These are phyloP conservation scores for Telopea speciosissima DNA, from an alignment of 177 flowering plant species.

Conservation along the genomic window DNA sequence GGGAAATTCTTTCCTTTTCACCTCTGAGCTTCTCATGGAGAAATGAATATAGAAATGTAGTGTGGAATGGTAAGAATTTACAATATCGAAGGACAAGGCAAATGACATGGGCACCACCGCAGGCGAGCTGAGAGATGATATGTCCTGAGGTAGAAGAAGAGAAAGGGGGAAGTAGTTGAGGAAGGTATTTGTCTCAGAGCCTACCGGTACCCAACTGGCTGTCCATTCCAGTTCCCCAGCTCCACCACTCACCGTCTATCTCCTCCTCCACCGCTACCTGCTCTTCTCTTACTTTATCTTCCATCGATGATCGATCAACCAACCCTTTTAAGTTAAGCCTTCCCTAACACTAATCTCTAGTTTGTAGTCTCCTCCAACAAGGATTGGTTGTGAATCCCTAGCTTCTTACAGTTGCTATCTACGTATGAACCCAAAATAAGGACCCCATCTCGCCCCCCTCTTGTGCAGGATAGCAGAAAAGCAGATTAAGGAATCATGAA, in stretches of 20 bases:
- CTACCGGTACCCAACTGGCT: conserved; percentile 74
- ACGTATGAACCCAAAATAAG: too few relatives aligned
- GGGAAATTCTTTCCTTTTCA: too few relatives aligned
- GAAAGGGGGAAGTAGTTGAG: conserved; percentile 38
- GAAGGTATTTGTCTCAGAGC: conserved; percentile 53
- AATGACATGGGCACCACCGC: conserved; percentile 90
- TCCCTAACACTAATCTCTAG: too few relatives aligned
- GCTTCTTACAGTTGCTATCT: too few relatives aligned
- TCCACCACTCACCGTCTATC: conserved; percentile 37
- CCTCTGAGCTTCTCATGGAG: too few relatives aligned
- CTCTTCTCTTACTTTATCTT: not conserved
- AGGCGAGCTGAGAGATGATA: conserved; percentile 60
- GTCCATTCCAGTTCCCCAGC: conserved; percentile 97
- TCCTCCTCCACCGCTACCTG: conserved; percentile 13
- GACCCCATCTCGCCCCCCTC: too few relatives aligned
- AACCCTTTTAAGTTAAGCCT: too few relatives aligned
- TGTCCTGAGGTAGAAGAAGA: conserved; percentile 19
- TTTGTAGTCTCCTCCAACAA: not conserved
- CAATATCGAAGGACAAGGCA: conserved; percentile 52
- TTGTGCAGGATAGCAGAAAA: too few relatives aligned
- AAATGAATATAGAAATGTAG: too few relatives aligned
- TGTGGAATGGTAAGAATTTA: not conserved
- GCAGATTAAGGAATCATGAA: too few relatives aligned
- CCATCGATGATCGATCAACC: not conserved
- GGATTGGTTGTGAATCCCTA: too few relatives aligned